These are phyloP conservation scores for Paxillus rubicundulus DNA, from an alignment of 768 basidiomycete species.

Conservation along the genomic window DNA sequence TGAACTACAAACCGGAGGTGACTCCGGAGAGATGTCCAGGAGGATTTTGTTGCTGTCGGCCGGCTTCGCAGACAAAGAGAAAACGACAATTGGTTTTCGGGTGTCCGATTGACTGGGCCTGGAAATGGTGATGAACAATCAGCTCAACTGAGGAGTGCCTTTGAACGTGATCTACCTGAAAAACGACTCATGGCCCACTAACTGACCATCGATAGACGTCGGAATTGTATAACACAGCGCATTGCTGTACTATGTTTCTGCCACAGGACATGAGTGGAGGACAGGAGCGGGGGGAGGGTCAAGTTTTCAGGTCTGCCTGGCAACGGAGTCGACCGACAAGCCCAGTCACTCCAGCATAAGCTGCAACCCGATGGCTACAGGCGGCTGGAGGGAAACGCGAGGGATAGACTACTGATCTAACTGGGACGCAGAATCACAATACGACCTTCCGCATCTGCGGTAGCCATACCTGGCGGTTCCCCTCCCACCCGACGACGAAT, in stretches of 20 bases:
- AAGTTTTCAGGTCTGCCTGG: background rate
- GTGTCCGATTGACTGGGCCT: too few species aligned
- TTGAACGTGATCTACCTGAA: too few species aligned
- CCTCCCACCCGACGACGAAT: background rate
- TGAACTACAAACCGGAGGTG: too few species aligned
- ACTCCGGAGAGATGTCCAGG: too few species aligned
- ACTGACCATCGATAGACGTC: too few species aligned
- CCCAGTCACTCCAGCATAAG: background rate
- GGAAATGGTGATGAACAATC: too few species aligned
- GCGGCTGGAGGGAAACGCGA: background rate
- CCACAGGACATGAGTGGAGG: background rate
- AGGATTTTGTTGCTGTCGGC: too few species aligned
- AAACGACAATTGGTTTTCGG: too few species aligned
- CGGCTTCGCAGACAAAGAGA: too few species aligned
- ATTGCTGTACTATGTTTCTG: background rate
- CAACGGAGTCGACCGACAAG: background rate
- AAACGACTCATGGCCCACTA: too few species aligned
- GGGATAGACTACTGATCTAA: background rate
- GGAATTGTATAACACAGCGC: too few species aligned
- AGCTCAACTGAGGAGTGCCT: too few species aligned
- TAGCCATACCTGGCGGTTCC: background rate
- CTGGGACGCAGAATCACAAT: background rate
- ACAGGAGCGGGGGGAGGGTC: background rate
- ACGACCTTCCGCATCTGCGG: background rate
- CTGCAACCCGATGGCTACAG: background rate